Percentiles rank a stretch among this genome's conserved stretches.
Evolutionary conservation across 1,139 yeast species (phyloP).

Genomic region (Yamadazyma dushanensis): DNA sequence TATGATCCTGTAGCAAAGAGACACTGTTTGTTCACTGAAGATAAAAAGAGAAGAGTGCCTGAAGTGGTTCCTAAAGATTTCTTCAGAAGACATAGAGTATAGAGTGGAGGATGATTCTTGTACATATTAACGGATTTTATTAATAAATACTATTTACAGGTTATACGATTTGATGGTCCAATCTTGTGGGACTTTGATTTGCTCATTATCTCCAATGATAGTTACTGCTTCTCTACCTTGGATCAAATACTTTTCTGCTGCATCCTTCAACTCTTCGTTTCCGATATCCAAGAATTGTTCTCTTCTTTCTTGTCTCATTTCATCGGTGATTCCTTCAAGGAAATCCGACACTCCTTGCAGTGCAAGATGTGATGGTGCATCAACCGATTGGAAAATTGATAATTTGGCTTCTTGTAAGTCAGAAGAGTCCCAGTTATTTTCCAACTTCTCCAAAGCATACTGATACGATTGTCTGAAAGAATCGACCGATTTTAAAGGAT

Average conservation of each 20-base stretch:
- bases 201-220: slow-evolving; percentile 53
- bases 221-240: slow-evolving; percentile 35
- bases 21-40: slow-evolving; percentile 87
- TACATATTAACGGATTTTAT: background rate
- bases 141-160: slow-evolving; percentile 8
- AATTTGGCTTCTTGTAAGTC: slow-evolving; percentile 89
- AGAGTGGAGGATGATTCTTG: slow-evolving; percentile 1
- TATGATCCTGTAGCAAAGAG: slow-evolving; percentile 75
- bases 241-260: slow-evolving; percentile 58
- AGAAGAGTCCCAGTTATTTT: slow-evolving; percentile 46
- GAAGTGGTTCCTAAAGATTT: slow-evolving; percentile 62
- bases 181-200: slow-evolving; percentile 26
- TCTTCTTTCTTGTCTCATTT: slow-evolving; percentile 79
- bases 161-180: slow-evolving; percentile 31
- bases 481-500: slow-evolving; percentile 66
- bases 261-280: slow-evolving; percentile 62
- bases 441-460: slow-evolving; percentile 52
- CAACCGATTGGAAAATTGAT: slow-evolving; percentile 85
- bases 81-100: slow-evolving; percentile 45
- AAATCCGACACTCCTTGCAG: slow-evolving; percentile 73
- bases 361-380: slow-evolving; percentile 83
- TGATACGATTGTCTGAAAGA: slow-evolving; percentile 60
- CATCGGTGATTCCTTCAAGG: slow-evolving; percentile 71
- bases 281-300: slow-evolving; percentile 66
- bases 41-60: slow-evolving; percentile 78